Conservation (phyloP, 441 rosid genomes). For the Capsella rubella region DNA sequence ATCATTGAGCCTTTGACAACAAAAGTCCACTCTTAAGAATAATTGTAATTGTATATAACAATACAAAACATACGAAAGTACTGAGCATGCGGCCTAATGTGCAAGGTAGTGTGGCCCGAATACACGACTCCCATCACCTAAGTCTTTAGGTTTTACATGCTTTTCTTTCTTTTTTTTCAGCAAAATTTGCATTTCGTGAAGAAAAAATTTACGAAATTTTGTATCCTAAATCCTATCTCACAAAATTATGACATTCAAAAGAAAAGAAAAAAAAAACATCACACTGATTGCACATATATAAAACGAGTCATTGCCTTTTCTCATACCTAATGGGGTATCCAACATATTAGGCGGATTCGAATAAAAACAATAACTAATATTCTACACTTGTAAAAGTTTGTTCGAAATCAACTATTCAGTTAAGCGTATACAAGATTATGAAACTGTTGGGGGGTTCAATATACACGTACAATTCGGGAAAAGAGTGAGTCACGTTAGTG, state of each 20-base stretch:
- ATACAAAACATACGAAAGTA: neutral
- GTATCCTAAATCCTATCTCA: neutral
- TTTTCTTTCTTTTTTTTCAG: neutral
- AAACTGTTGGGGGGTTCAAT: neutral
- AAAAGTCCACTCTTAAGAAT: conserved; percentile 42
- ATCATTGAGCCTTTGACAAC: conserved; percentile 49
- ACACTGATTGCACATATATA: neutral
- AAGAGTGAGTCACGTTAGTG: conserved; percentile 32
- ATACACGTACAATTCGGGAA: conserved; percentile 20
- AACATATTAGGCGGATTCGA: neutral
- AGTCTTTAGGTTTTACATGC: neutral
- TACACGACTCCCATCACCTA: neutral
- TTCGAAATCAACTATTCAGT: neutral
- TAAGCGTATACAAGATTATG: neutral
- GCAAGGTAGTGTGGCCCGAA: neutral
- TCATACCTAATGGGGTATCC: neutral
- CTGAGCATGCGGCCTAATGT: neutral
- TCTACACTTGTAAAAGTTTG: neutral
- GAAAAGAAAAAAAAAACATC: neutral
- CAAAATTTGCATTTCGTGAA: neutral
- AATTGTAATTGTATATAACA: conserved; percentile 10
- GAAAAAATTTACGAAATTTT: neutral
- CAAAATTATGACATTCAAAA: neutral
- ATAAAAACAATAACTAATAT: neutral
- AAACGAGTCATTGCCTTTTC: neutral